Evolutionary conservation across 352 stramenopile genomes (phyloP), one percentile per base, ranked within the genome.

Genomic region (Pythium graminicola): DNA sequence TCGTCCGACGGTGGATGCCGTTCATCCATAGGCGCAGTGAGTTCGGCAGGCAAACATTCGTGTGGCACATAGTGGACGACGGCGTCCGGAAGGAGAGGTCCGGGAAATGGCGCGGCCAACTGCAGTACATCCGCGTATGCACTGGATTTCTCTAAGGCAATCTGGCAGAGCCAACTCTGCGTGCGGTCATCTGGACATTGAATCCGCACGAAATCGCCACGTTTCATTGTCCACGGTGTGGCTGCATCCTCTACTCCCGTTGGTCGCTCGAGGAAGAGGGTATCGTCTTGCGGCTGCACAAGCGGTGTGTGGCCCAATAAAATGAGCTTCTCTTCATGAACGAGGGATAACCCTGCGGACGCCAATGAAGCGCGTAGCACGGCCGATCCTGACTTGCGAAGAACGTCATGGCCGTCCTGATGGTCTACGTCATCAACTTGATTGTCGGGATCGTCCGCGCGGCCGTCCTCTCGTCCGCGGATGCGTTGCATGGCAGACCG

Each of bases 131-230:
- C 60, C 23, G 41, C 39, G 6, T 66, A 51, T 8, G 26, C n/a
- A 33, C 20, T 43, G 2, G 59, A 44, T 22, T 57, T 41, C 22
- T 66, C 58, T 14, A 26, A 16, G 1, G 58, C 52, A 19, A 66
- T 23, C 23, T 57, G 51, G 51, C 50, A 61, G 11, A 61, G 41
- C 58, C 58, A 66, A 16, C 51, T 61, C 33, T 61, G 52, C 46
- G 36, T 38, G 13, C 22, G 33, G 39, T 58, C 52, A 23, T 57
- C 46, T 26, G 47, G 23, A 24, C 47, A 62, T 28, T 66, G 59
- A 23, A 66, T 35, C 6, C 59, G 59, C 23, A 66, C 52, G 17
- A 45, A 66, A 9, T 61, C 59, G 19, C 59, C 59, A n/a, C 59
- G 59, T 4, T 29, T 29, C 14, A 66, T 38, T 3, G 40, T 57